Percentiles rank a stretch among this genome's conserved stretches.
These are phyloP conservation scores for Umbelopsis sp. DNA, from an alignment of 371 early-diverging fungal genomes.

Conservation along the genomic window DNA sequence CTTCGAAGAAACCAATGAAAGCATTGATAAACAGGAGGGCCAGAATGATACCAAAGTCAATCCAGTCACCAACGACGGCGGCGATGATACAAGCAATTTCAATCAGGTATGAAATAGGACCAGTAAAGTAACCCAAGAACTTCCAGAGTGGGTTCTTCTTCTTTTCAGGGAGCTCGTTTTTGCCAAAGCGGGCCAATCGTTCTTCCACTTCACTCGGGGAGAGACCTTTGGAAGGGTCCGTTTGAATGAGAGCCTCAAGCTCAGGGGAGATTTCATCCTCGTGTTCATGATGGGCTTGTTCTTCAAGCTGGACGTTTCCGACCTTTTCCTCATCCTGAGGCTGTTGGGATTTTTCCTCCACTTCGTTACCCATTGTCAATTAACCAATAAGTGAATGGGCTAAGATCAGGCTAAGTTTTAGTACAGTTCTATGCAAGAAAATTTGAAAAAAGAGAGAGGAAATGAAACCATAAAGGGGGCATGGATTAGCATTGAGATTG, in stretches of 20 bases:
- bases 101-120: slow-evolving; percentile 88
- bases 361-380: slow-evolving; percentile 1
- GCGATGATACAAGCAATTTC: slow-evolving; percentile 79
- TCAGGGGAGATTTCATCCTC: slow-evolving; percentile 71
- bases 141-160: slow-evolving; percentile 82
- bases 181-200: slow-evolving; percentile 66
- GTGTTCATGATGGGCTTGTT: slow-evolving; percentile 69
- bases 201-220: slow-evolving; percentile 55
- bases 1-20: slow-evolving; percentile 87
- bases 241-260: slow-evolving; percentile 69
- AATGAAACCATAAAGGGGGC: no score
- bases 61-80: slow-evolving; percentile 75
- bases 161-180: slow-evolving; percentile 76
- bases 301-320: slow-evolving; percentile 38
- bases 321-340: slow-evolving; percentile 6
- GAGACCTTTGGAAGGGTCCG: slow-evolving; percentile 66
- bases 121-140: slow-evolving; percentile 86
- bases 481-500: no score
- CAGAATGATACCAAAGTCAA: slow-evolving; percentile 87
- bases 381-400: slow-evolving; percentile 2
- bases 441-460: no score
- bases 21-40: slow-evolving; percentile 86
- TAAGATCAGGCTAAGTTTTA: no score
- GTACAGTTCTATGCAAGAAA: no score
- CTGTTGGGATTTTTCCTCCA: neutral